Conservation (phyloP, 208 protist species). For the Porcisia hertigi region DNA sequence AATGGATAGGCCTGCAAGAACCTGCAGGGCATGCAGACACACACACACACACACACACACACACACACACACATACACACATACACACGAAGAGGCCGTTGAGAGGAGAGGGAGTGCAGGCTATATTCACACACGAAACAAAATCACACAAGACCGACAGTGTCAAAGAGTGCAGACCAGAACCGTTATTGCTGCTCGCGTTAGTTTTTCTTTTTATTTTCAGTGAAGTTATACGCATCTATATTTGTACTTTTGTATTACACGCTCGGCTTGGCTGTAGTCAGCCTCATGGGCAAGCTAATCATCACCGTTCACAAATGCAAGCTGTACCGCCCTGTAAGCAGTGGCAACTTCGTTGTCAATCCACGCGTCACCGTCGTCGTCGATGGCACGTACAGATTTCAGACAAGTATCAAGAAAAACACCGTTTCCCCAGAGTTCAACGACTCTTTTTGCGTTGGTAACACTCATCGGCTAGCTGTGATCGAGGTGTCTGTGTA, state of each 20-base stretch:
- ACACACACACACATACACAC: constrained; percentile 9
- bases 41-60: neutral
- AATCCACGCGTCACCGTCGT: constrained; percentile 56
- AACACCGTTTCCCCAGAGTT: constrained; percentile 49
- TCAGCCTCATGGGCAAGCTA: constrained; percentile 58
- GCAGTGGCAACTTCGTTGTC: constrained; percentile 28
- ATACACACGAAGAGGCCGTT: neutral
- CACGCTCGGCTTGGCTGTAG: neutral
- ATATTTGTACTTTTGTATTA: neutral
- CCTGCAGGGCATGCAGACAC: neutral
- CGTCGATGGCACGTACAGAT: constrained; percentile 75
- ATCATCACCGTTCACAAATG: constrained; percentile 58
- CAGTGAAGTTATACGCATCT: no score
- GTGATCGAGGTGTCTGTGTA: constrained; percentile 70
- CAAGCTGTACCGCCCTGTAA: constrained; percentile 39
- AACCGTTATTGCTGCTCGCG: neutral
- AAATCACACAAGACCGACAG: neutral
- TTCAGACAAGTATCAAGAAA: constrained; percentile 50
- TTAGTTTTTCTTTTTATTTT: neutral
- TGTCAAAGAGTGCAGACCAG: neutral
- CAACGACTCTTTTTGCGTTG: constrained; percentile 73
- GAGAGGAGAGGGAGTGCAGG: neutral
- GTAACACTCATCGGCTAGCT: constrained; percentile 79
- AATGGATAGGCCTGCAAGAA: no score
- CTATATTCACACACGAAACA: no score